Evolutionary conservation across 2,329 filamentous ascomycete genomes (phyloP), one percentile per base, ranked within the genome.

Genomic region (Aschersonia sp.): DNA sequence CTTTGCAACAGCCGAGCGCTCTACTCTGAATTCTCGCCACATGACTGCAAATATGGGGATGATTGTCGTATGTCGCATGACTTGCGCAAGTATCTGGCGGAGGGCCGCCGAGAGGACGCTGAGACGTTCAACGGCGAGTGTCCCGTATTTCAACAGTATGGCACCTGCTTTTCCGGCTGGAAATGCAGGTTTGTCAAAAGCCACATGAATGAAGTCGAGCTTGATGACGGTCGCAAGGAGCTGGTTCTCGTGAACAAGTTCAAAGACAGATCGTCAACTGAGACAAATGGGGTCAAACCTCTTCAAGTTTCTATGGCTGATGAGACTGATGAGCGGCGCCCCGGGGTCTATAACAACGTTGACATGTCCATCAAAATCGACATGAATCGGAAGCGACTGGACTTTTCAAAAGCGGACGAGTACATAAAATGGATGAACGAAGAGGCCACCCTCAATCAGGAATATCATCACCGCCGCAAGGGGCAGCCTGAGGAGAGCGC

Each of bases 141-240:
- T 59, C 90, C 89, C 1, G 76, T 94, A 7, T 96, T 80, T 63
- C 81, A 86, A 54, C 70, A 72, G 12, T 78, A 83, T 53, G 89
- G 89, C 10, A 78, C 73, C 52, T 98, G 92, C 57, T 75, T 78
- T 45, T 78, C 83, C 11, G 92, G 92, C 5, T 98, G 90, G 89
- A 94, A 90, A 62, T 98, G 92, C 62, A 83, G 90, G 29, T 94
- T 96, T 59, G 84, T 87, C 35, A 76, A 76, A 52, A 94, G 87
- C 52, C 92, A 98, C 65, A 92, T 87, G 57, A 74, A 81, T 52
- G 90, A 97, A 65, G 66, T 85, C 30, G 78, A 85, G 54, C 79
- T 72, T 22, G 80, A 82, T 47, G 89, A 94, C 62, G 90, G 88
- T 7, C 77, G 78, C 55, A 87, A 85, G 57, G 90, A 97, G 65